A percentile compares a stretch with the other conserved stretches of the same genome.
phyloP scores from a whole-genome alignment of 106 monocot species.

The Gastrodia elata region DNA sequence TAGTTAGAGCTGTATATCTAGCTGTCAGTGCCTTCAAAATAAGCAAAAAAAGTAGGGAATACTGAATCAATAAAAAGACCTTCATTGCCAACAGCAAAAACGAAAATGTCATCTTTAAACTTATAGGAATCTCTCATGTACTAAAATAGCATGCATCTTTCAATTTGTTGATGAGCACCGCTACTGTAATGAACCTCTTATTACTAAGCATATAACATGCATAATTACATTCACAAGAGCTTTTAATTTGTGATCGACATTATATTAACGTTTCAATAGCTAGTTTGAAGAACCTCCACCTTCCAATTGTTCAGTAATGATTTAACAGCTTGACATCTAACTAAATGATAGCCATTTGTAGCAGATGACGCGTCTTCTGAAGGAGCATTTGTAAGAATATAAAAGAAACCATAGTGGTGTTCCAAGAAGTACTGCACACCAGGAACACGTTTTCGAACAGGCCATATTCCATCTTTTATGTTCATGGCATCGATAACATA shows the following conservation, averaged over 20 bases:
- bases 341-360: conserved; percentile 47
- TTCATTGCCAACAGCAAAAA: background rate
- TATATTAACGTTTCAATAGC: background rate
- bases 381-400: conserved; percentile 86
- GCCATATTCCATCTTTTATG: conserved; percentile 38
- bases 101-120: background rate
- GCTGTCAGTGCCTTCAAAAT: too few relatives aligned
- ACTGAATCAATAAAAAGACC: background rate
- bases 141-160: background rate
- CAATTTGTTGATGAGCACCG: background rate
- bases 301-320: conserved; percentile 42
- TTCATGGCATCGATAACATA: conserved; percentile 61
- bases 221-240: background rate
- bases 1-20: too few relatives aligned
- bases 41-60: background rate
- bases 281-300: conserved; percentile 25
- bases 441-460: conserved; percentile 48
- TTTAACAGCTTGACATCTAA: conserved; percentile 68
- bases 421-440: conserved; percentile 94
- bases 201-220: background rate
- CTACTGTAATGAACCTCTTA: background rate
- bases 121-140: background rate
- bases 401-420: conserved; percentile 84
- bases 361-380: conserved; percentile 17
- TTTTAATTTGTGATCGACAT: background rate